Conservation (phyloP, 345 rosid genomes). For the Isatis tinctoria region DNA sequence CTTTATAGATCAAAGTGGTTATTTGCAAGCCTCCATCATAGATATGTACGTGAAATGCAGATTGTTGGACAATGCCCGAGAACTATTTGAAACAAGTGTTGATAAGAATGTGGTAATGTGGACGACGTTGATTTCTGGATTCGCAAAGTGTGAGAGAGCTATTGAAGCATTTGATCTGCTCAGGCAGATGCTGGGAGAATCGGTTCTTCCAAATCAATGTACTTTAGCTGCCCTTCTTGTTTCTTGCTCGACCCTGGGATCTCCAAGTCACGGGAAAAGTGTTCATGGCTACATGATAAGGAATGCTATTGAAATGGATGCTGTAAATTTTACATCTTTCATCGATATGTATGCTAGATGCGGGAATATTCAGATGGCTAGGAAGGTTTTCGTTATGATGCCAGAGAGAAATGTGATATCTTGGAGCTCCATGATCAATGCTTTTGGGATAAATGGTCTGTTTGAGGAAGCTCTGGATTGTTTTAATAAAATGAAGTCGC, state of each 20-base stretch:
- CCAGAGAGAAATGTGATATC: conserved; percentile 45
- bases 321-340: conserved; percentile 37
- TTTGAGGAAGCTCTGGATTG: conserved; percentile 42
- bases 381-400: conserved; percentile 37
- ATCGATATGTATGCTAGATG: conserved; percentile 58
- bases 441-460: conserved; percentile 49
- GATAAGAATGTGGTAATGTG: conserved; percentile 52
- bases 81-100: conserved; percentile 36
- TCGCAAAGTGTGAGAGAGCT: conserved; percentile 42
- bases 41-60: conserved; percentile 55
- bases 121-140: conserved; percentile 52
- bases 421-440: conserved; percentile 57
- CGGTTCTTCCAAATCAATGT: conserved; percentile 42
- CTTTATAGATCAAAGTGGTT: conserved; percentile 26
- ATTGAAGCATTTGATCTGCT: conserved; percentile 45
- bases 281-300: conserved; percentile 48
- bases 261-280: conserved; percentile 44
- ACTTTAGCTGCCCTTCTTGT: conserved; percentile 42
- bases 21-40: conserved; percentile 39
- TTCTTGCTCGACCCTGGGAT: conserved; percentile 50
- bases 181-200: conserved; percentile 42
- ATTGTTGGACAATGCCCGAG: conserved; percentile 30
- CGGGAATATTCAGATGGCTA: conserved; percentile 36
- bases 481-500: conserved; percentile 42
- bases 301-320: conserved; percentile 42